These are phyloP conservation scores for Xylaria flabelliformis DNA, from an alignment of 495 filamentous ascomycete species.

Conservation along the genomic window DNA sequence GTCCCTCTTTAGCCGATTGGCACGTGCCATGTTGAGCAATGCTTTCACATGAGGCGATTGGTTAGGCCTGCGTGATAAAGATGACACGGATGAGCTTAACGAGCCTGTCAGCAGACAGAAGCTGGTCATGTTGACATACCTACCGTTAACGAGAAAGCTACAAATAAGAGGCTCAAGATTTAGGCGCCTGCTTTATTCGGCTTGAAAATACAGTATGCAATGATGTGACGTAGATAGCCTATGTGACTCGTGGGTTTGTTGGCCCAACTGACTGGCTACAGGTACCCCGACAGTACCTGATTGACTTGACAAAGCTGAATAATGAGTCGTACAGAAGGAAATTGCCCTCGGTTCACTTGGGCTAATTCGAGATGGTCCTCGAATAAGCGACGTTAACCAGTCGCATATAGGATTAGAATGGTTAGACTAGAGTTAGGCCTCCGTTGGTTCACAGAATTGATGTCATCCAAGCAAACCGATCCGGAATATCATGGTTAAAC, in stretches of 20 bases:
- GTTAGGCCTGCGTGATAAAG: constrained; percentile 6
- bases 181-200: background rate
- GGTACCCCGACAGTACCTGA: background rate
- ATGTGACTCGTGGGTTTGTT: background rate
- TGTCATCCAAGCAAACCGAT: background rate
- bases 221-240: background rate
- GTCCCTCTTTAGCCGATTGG: background rate
- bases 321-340: background rate
- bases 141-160: constrained; percentile 3
- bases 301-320: constrained; percentile 3
- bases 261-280: background rate
- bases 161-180: constrained; percentile 15
- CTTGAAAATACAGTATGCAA: background rate
- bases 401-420: background rate
- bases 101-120: background rate
- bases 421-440: background rate
- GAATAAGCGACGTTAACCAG: constrained; percentile 8
- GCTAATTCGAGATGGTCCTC: background rate
- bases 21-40: constrained; percentile 9
- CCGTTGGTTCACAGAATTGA: constrained; percentile 9
- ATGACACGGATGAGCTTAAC: constrained; percentile 6
- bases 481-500: background rate
- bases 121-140: background rate
- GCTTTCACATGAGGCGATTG: background rate
- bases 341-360: background rate